Evolutionary conservation across 164 flowering plant species (phyloP).

Genomic region (Cinnamomum micranthum): DNA sequence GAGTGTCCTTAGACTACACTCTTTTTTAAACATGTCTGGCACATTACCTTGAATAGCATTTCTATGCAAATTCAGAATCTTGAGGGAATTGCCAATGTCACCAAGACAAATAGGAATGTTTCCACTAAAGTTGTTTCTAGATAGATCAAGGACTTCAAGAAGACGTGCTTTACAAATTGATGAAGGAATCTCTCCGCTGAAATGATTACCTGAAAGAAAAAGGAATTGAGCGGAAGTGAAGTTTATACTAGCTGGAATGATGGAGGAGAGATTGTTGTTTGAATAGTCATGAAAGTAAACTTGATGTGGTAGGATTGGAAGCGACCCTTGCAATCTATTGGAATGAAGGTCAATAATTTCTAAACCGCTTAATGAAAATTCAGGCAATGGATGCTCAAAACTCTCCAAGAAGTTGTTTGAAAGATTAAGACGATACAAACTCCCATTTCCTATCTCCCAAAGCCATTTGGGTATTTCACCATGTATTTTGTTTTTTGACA

Average conservation of each 20-base stretch:
- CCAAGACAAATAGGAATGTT: not conserved
- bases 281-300: slow-evolving; percentile 36
- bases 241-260: slow-evolving; percentile 21
- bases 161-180: slow-evolving; percentile 37
- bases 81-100: not conserved
- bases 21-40: not conserved
- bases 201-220: slow-evolving; percentile 33
- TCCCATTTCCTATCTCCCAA: slow-evolving; percentile 18
- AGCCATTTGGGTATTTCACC: slow-evolving; percentile 47
- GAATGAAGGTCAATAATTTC: slow-evolving; percentile 38
- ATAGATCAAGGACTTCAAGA: slow-evolving; percentile 45
- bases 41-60: not conserved
- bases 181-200: slow-evolving; percentile 41
- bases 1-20: not conserved
- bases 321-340: slow-evolving; percentile 31
- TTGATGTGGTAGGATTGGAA: slow-evolving; percentile 21
- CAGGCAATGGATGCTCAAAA: slow-evolving; percentile 11
- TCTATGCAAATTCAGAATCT: not conserved
- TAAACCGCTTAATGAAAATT: not conserved
- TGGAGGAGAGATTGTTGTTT: slow-evolving; percentile 28
- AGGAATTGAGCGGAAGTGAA: slow-evolving; percentile 16
- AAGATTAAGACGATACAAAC: slow-evolving; percentile 27
- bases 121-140: slow-evolving; percentile 8
- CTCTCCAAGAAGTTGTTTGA: slow-evolving; percentile 29
- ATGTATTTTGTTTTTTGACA: not conserved